phyloP scores from a whole-genome alignment of 2,329 filamentous ascomycete genomes.

The Amauroascus verrucosus region DNA sequence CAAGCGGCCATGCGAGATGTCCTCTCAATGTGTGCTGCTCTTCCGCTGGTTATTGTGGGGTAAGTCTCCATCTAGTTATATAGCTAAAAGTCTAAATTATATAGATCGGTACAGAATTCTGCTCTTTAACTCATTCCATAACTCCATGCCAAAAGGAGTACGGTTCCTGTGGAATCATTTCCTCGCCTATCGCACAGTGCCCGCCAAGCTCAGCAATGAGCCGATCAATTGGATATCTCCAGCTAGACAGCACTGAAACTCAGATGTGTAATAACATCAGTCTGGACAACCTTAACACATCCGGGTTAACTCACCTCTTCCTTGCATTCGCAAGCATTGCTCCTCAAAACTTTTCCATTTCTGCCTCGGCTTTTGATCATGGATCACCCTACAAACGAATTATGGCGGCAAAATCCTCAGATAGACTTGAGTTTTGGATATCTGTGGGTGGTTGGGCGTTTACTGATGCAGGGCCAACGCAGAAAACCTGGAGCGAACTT shows the following conservation, averaged over 20 bases:
- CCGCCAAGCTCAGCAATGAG: not conserved
- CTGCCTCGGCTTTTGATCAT: not conserved
- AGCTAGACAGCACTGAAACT: not conserved
- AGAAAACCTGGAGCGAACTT: not conserved
- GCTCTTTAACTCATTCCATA: not conserved
- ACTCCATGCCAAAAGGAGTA: not conserved
- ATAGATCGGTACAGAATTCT: not conserved
- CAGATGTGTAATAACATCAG: not conserved
- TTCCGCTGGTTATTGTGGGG: conserved; percentile 19
- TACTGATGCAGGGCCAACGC: not conserved
- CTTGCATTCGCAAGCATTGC: conserved; percentile 7
- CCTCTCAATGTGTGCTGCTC: conserved; percentile 33
- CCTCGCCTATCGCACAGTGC: not conserved
- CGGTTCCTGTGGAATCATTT: not conserved
- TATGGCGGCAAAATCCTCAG: too few species aligned
- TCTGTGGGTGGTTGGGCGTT: not conserved
- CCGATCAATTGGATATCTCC: not conserved
- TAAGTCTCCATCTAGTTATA: conserved; percentile 8
- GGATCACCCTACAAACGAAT: not conserved
- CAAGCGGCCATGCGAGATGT: too few species aligned
- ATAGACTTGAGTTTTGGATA: not conserved
- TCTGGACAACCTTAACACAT: not conserved
- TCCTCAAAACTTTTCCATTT: not conserved
- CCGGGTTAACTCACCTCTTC: not conserved
- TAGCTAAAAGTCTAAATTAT: not conserved